These are phyloP conservation scores for Podila epigama DNA, from an alignment of 192 early-diverging fungal genomes.

Conservation along the genomic window DNA sequence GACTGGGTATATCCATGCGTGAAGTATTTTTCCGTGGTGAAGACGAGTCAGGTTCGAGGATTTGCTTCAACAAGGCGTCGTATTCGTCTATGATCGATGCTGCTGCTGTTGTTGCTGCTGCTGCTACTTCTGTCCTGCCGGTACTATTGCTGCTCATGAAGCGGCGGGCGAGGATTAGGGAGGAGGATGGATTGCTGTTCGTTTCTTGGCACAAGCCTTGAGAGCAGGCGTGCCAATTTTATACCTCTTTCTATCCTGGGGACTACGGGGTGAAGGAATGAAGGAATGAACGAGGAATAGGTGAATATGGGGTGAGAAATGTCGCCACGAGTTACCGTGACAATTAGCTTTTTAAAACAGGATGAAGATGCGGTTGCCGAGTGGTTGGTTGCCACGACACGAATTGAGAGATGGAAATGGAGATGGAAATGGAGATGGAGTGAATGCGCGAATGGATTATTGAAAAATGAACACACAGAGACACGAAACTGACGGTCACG, in stretches of 20 bases:
- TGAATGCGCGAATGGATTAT: background rate
- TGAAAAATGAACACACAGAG: no score
- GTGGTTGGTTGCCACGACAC: background rate
- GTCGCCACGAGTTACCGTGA: no score
- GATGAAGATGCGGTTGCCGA: no score
- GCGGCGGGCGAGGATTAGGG: no score
- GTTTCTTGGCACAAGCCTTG: constrained; percentile 7
- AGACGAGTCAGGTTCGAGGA: constrained; percentile 57
- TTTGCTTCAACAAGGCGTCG: constrained; percentile 61
- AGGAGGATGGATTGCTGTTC: constrained; percentile 42
- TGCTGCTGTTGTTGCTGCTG: constrained; percentile 13
- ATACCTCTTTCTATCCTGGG: background rate
- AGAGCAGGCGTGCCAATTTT: background rate
- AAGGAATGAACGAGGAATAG: background rate
- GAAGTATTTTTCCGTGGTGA: constrained; percentile 8
- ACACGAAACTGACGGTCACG: no score
- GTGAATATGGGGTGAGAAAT: background rate
- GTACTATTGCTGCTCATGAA: constrained; percentile 40
- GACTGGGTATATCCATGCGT: constrained; percentile 24
- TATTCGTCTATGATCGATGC: constrained; percentile 53
- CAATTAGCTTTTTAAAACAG: no score
- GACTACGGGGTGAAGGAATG: background rate
- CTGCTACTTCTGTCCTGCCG: no score
- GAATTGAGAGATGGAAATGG: background rate
- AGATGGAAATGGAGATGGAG: background rate